Evolutionary conservation across 352 stramenopile genomes (phyloP), one percentile per base, ranked within the genome.

Genomic region (Pythium scleroteichum): DNA sequence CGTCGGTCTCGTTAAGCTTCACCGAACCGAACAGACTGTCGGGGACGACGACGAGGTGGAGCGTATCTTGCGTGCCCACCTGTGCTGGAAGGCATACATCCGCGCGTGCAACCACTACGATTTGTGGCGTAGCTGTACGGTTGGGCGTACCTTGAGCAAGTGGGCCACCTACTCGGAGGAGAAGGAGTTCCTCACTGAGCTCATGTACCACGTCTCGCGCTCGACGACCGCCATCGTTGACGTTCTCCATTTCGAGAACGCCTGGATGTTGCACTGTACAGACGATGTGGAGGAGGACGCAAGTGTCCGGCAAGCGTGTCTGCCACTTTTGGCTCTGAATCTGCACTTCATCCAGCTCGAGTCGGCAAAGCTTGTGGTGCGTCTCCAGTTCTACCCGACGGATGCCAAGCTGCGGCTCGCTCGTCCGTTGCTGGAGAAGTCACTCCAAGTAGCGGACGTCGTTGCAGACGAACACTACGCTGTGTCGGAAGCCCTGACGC

Each of bases 281-380:
- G 72, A 73, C 12, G 68, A 79, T 50, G 67, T 68, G 14, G 62
- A 67, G 17, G 78, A 82, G 47, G 76, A 90, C 33, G 60, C 57
- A 16, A 62, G 49, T 8, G 66, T 90, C 33, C 75, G 80, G 0
- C 61, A 77, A 45, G 55, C 69, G 42, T 95, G 86, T 58, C 66
- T 95, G 54, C 86, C 86, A 26, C 59, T 76, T 17, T 47, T 93
- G 7, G 82, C 88, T 17, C 86, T 90, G 42, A 76, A 90, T 32
- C 66, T 93, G 16, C 84, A 95, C 62, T 87, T 80, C 65, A 71
- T 95, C 40, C 80, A 90, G 55, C 69, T 90, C 14, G 81, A 94
- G 62, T 91, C 85, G 6, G 79, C 84, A 20, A 85, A 87, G 50
- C 73, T 72, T 0, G 73, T 94, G 35, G 70, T 89, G 69, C 72